These are phyloP conservation scores for Exophiala sideris DNA, from an alignment of 2,329 filamentous ascomycete species.

Conservation along the genomic window DNA sequence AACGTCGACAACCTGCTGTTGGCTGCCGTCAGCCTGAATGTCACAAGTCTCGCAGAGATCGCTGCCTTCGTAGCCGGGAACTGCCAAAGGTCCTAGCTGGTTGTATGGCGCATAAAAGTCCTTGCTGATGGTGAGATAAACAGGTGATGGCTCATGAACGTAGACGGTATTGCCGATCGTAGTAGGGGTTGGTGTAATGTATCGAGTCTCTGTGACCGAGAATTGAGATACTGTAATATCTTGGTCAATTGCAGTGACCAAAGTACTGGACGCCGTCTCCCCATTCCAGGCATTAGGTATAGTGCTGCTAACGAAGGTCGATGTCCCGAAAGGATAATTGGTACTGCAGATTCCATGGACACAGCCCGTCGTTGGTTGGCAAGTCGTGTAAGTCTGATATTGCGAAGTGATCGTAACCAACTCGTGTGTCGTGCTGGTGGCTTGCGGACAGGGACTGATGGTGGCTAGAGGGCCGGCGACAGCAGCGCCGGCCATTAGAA, in stretches of 20 bases:
- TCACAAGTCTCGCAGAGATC: background rate
- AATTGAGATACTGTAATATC: constrained; percentile 1
- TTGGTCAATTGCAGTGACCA: constrained; percentile 8
- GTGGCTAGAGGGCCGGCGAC: background rate
- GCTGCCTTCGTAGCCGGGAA: constrained; percentile 7
- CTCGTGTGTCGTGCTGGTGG: background rate
- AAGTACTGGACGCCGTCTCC: constrained; percentile 4
- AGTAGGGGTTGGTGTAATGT: background rate
- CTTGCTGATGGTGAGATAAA: constrained; percentile 7
- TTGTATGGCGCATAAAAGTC: constrained; percentile 7
- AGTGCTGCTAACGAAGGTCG: constrained; percentile 14
- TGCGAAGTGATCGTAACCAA: constrained; percentile 4
- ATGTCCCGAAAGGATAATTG: constrained; percentile 10
- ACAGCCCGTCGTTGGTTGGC: background rate
- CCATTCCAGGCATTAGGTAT: constrained; percentile 17
- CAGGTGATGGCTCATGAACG: background rate
- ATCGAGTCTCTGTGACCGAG: background rate
- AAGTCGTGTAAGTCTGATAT: constrained; percentile 9
- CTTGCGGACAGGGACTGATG: constrained; percentile 1
- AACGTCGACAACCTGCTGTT: constrained; percentile 2
- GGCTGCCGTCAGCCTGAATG: background rate
- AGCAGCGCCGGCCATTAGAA: background rate
- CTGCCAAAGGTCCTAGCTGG: constrained; percentile 5
- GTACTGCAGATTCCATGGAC: background rate
- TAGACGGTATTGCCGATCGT: background rate